Conservation (phyloP, 176 grass and related monocot genomes). For the Eleusine coracana region DNA sequence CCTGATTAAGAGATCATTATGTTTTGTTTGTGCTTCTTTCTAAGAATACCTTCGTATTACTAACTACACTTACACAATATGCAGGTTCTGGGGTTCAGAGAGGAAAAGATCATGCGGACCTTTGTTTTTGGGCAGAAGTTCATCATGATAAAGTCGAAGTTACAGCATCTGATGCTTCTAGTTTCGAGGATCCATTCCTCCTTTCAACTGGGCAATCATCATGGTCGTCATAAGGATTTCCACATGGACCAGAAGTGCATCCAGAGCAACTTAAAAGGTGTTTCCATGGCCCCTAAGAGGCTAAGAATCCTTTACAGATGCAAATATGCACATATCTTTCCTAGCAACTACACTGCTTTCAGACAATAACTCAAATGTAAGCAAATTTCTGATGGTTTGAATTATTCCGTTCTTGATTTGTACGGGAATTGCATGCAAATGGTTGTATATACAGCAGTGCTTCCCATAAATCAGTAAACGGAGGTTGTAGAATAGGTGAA, state of each 20-base stretch:
- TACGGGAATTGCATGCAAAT: neutral
- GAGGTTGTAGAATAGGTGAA: neutral
- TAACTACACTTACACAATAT: neutral
- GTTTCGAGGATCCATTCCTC: neutral
- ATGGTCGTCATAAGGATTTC: neutral
- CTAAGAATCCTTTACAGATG: neutral
- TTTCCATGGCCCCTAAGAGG: slow-evolving; percentile 1
- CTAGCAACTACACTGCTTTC: neutral
- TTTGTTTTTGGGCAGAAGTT: neutral
- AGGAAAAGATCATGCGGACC: neutral
- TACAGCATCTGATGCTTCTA: neutral
- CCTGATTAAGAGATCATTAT: too few species aligned
- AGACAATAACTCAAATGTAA: neutral
- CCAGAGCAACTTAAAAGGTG: neutral
- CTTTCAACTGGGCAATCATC: neutral
- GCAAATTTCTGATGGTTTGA: neutral
- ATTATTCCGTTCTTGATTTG: neutral
- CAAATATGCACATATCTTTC: neutral
- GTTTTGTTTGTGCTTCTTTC: neutral
- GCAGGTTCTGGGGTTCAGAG: neutral
- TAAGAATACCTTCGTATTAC: neutral
- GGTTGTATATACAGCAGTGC: neutral
- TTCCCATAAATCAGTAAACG: neutral
- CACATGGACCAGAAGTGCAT: neutral
- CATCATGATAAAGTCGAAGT: slow-evolving; percentile 8